Conservation (phyloP, 352 stramenopile genomes). For the Phytopythium boreale region DNA sequence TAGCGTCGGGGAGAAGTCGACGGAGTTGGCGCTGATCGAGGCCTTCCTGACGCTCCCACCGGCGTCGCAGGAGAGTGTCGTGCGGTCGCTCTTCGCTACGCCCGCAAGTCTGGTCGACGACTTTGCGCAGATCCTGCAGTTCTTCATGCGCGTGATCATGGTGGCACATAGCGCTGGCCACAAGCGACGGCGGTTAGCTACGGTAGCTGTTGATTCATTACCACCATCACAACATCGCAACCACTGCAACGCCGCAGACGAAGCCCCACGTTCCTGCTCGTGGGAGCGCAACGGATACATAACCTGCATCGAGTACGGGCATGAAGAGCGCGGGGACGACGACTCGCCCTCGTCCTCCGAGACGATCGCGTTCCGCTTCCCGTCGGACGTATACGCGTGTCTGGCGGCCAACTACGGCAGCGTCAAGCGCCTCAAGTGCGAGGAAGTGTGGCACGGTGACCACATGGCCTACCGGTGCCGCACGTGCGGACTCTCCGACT, state of each 20-base stretch:
- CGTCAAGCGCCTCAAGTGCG: constrained; percentile 73
- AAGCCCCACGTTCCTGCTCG: neutral
- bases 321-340: constrained; percentile 21
- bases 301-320: constrained; percentile 29
- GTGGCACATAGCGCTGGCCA: constrained; percentile 40
- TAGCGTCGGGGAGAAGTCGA: neutral
- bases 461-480: constrained; percentile 85
- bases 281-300: constrained; percentile 23
- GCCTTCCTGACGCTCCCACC: constrained; percentile 34
- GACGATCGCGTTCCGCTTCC: constrained; percentile 27
- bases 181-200: neutral
- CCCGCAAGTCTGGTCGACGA: constrained; percentile 33
- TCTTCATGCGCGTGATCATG: constrained; percentile 62
- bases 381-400: constrained; percentile 40
- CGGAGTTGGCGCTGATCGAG: constrained; percentile 24
- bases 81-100: constrained; percentile 40
- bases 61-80: constrained; percentile 40
- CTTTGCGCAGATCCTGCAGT: constrained; percentile 57
- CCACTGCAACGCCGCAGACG: neutral
- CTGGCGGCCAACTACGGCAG: constrained; percentile 52
- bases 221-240: neutral
- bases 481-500: constrained; percentile 83
- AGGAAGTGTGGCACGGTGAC: constrained; percentile 86
- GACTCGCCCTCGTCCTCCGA: constrained; percentile 1
- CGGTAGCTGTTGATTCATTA: neutral